Base-by-base conservation (phyloP, 257 asterid species). In the Penstemon newberryi region DNA sequence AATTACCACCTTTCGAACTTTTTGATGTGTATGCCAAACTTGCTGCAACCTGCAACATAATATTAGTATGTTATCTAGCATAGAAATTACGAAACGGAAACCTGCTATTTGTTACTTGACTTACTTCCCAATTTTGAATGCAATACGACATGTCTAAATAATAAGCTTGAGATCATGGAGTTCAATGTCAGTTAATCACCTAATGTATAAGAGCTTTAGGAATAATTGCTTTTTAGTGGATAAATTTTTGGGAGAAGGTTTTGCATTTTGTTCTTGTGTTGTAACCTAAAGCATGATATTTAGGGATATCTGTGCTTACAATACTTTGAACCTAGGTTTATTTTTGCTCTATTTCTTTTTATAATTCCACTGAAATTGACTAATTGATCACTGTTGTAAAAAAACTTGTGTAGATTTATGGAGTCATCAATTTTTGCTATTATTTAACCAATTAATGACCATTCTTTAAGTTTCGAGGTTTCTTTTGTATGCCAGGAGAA, bases 181-280 rank as follows among this genome's bases (percentile, higher is more conserved):
- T 59, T 45, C 63, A 41, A 37, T 68, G 59, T 53, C 25, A 36
- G 63, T 40, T 74, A 64, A 53, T 53, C 57, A 57, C 52, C 45
- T 67, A 37, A 53, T 60, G 68, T 46, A 52, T 42, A 41, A 56
- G 36, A 45, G 44, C 37, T 69, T 41, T 51, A 49, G 46, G 59
- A 61, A 39, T 52, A 33, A 51, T 47, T 71, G 6, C 41, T 54
- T 60, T 51, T 66, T 62, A 44, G 77, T 45, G 33, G 46, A 47
- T 66, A 41, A 18, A 49, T 15, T 51, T 51, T 45, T 65, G 18
- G 62, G 38, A 25, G 65, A 69, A 69, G 8, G 9, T 58, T 37
- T 42, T 52, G 80, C 60, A 50, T 57, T 59, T 68, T 6, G 55
- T 54, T 56, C 51, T 15, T 55, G 3, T 68, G 65, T 15, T 15